Base-by-base conservation (phyloP, 345 rosid genomes). In the Lumnitzera racemosa region DNA sequence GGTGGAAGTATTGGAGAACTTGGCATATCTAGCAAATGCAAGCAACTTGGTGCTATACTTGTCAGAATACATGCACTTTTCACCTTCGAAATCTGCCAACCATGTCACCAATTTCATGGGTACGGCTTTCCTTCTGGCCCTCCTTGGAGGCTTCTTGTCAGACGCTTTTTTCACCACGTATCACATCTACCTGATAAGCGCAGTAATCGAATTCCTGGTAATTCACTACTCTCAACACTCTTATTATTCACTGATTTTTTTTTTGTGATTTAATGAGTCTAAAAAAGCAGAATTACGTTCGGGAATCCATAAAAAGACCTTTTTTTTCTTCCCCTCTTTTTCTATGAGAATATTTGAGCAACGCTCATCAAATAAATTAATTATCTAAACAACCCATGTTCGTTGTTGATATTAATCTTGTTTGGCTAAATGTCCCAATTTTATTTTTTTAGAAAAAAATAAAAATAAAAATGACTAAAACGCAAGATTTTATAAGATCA, bases 1-100 rank as follows among this genome's bases (percentile, higher is more conserved):
- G 46, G 94, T 72, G 80, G 99, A 94, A 71, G 70, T 90, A 64
- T 54, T 94, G 79, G 99, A 94, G 86, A 94, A 94, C 75, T 57
- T 94, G 75, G 95, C 90, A 36, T 83, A 80, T 31, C 88, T 88
- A 0, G 91, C 88, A 16, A 88, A 84, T 51, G 97, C 91, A 50
- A 90, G 84, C 85, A 90, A 87, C 80, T 76, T 90, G 63, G 86
- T 90, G 62, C 79, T 85, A 13, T 90, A 90, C 58, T 79, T 85
- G 47, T 69, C 79, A 64, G 70, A 83, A 49, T 83, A 83, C 66
- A 87, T 90, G 97, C 91, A 90, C 68, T 76, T 80, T 15, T 70
- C 95, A 53, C 72, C 85, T 57, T 85, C 95, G 23, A 81, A 80
- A 60, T 65, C 97, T 14, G 97, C 95, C 67, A 90, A 87, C 70